Conservation (phyloP, 768 basidiomycete species). For the Mycena olivaceomarginata region DNA sequence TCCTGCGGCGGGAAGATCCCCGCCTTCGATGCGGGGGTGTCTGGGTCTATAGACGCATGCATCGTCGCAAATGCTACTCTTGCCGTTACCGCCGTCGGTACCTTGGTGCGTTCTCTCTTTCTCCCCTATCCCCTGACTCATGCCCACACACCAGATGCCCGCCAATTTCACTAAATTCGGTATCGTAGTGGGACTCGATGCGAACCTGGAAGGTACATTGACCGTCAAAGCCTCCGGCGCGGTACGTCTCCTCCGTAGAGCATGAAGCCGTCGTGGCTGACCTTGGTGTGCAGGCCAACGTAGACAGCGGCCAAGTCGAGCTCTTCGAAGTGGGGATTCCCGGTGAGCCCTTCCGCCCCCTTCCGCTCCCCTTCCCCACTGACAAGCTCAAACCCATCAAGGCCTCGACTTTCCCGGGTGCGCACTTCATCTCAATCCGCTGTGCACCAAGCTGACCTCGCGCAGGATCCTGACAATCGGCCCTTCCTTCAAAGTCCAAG, state of each 20-base stretch:
- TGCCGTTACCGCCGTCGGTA: constrained; percentile 46
- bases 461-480: constrained; percentile 61
- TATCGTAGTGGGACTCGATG: constrained; percentile 51
- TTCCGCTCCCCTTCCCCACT: background rate
- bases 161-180: constrained; percentile 54
- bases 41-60: constrained; percentile 44
- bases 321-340: constrained; percentile 59
- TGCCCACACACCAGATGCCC: constrained; percentile 49
- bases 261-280: background rate
- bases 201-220: constrained; percentile 54
- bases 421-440: constrained; percentile 1
- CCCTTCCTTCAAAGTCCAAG: constrained; percentile 61
- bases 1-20: constrained; percentile 37
- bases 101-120: constrained; percentile 41
- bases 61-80: constrained; percentile 51
- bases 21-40: constrained; percentile 44
- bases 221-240: constrained; percentile 49
- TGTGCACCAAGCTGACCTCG: background rate
- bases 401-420: constrained; percentile 56
- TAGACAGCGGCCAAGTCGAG: constrained; percentile 54
- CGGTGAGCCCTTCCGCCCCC: background rate
- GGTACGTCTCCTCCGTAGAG: background rate
- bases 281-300: constrained; percentile 40
- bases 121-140: background rate
- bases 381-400: background rate